Conservation (phyloP, 345 rosid species). For the rapeseed (Brassica napus) region Da-Ae NC_063439.1:19493501-19494000, state of each 20-base stretch:
- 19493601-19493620: no score
- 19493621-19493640: no score
- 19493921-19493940: slow-evolving; percentile 13
- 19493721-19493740: neutral
- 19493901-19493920: neutral
- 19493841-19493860: slow-evolving; percentile 14
- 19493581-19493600: no score
- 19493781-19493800: neutral
- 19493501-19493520: no score
- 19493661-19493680: no score
- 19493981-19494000: neutral
- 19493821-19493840: neutral
- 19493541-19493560: no score
- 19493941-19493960: neutral
- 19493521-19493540: no score
- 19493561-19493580: no score
- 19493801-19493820: neutral
- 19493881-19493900: slow-evolving; percentile 18
- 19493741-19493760: slow-evolving; percentile 7
- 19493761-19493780: neutral
- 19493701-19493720: no score
- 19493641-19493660: no score
- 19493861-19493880: neutral
- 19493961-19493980: neutral
- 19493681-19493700: no score